These are phyloP conservation scores for Didymosphaeria variabile DNA, from an alignment of 2,329 filamentous ascomycete genomes.

Conservation along the genomic window DNA sequence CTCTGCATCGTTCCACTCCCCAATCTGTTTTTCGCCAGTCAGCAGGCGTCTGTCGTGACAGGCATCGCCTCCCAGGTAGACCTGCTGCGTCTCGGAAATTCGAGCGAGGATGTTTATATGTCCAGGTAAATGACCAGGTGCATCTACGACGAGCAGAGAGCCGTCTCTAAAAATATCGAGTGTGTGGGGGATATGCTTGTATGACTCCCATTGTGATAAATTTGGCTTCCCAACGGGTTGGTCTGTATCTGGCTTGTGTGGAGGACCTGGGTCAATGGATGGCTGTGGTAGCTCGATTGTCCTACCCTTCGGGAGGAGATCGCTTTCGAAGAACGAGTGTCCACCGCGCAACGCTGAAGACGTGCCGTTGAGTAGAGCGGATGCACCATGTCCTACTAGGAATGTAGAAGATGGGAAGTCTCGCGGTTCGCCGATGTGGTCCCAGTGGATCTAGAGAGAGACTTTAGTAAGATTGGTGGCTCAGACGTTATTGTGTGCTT, in stretches of 20 bases:
- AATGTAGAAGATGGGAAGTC: constrained; percentile 51
- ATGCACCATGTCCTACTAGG: constrained; percentile 49
- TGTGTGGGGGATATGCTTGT: constrained; percentile 55
- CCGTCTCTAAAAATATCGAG: constrained; percentile 62
- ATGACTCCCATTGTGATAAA: constrained; percentile 52
- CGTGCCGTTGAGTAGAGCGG: constrained; percentile 33
- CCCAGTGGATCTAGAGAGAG: constrained; percentile 49
- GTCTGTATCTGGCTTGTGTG: not conserved
- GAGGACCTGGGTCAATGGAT: not conserved
- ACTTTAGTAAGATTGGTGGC: not conserved
- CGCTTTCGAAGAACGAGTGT: constrained; percentile 54
- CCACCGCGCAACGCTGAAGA: constrained; percentile 34
- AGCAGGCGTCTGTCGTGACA: constrained; percentile 64
- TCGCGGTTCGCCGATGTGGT: constrained; percentile 53
- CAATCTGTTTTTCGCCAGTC: constrained; percentile 62
- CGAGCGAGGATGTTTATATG: constrained; percentile 62
- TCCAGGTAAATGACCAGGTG: constrained; percentile 63
- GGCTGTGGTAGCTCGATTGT: constrained; percentile 57
- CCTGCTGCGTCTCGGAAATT: constrained; percentile 47
- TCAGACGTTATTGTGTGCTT: constrained; percentile 20
- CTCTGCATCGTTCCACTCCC: constrained; percentile 58
- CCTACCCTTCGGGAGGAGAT: constrained; percentile 54
- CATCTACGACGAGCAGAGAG: constrained; percentile 58
- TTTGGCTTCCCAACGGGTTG: constrained; percentile 17
- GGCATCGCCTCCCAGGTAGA: constrained; percentile 63